Conservation (phyloP, 2,329 filamentous ascomycete genomes). For the Microdochium bolleyi region DNA sequence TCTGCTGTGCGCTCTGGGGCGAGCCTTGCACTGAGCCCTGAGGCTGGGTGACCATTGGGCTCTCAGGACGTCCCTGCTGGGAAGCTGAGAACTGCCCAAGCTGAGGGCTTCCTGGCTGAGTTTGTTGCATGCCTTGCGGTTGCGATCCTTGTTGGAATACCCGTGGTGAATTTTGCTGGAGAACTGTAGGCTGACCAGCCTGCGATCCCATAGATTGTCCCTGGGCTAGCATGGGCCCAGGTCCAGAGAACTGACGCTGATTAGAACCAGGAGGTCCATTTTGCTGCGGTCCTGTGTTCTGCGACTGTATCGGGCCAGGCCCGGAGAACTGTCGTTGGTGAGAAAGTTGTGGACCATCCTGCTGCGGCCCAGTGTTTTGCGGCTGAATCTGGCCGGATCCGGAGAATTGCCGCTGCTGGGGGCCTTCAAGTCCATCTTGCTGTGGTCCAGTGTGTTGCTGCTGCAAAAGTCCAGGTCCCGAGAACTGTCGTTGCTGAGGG, state of each 20-base stretch:
- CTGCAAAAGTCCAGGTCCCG: neutral
- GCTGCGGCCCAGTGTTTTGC: too few species aligned
- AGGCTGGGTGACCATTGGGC: neutral
- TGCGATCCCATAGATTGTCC: neutral
- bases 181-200: neutral
- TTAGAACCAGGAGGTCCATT: too few species aligned
- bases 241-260: too few species aligned
- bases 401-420: neutral
- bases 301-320: too few species aligned
- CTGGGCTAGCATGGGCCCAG: neutral
- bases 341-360: too few species aligned
- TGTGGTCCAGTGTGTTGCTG: neutral
- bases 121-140: neutral
- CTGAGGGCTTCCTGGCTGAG: neutral
- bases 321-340: too few species aligned
- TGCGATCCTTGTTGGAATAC: neutral
- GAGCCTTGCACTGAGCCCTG: neutral
- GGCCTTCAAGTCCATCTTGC: neutral
- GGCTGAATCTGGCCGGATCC: too few species aligned
- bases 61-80: neutral
- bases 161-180: neutral
- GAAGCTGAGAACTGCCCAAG: neutral
- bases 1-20: neutral
- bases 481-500: neutral
- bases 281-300: too few species aligned